Conservation (phyloP, 331 rosid species). For the Malus hybrid region DNA sequence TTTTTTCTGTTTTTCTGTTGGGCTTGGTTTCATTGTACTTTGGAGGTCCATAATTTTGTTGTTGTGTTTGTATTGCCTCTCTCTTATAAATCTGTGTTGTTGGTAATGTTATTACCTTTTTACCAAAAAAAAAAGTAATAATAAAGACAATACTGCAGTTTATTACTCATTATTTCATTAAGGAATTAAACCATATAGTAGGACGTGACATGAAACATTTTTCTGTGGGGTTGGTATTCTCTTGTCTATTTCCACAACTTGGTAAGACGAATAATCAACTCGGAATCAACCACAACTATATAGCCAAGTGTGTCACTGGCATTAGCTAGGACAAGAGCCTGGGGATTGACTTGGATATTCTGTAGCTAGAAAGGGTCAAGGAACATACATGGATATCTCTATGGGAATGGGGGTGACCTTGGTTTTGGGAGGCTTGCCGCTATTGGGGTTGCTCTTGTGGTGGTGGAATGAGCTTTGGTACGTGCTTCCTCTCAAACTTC, state of each 20-base stretch:
- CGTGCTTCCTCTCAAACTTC: not conserved
- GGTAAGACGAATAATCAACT: not conserved
- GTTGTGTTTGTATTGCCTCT: too few species aligned
- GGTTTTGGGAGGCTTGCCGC: constrained; percentile 10
- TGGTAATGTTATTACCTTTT: too few species aligned
- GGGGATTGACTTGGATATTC: not conserved
- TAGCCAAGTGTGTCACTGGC: not conserved
- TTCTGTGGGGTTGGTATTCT: not conserved
- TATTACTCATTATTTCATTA: too few species aligned
- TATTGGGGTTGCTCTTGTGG: constrained; percentile 21
- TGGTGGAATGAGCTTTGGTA: constrained; percentile 31
- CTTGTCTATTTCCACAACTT: not conserved
- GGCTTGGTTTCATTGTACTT: too few species aligned
- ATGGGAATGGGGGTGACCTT: constrained; percentile 7
- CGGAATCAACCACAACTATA: not conserved
- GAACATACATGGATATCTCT: not conserved
- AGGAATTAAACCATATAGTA: too few species aligned
- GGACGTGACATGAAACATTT: too few species aligned
- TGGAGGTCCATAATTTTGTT: too few species aligned
- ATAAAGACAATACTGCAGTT: too few species aligned
- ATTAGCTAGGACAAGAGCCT: not conserved
- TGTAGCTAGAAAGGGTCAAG: not conserved
- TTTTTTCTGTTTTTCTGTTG: too few species aligned
- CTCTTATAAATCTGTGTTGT: too few species aligned
- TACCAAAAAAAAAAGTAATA: not conserved